A percentile compares a stretch with the other conserved stretches of the same genome.
phyloP scores from a whole-genome alignment of 495 filamentous ascomycete genomes.

The Lasiosphaeria miniovina region DNA sequence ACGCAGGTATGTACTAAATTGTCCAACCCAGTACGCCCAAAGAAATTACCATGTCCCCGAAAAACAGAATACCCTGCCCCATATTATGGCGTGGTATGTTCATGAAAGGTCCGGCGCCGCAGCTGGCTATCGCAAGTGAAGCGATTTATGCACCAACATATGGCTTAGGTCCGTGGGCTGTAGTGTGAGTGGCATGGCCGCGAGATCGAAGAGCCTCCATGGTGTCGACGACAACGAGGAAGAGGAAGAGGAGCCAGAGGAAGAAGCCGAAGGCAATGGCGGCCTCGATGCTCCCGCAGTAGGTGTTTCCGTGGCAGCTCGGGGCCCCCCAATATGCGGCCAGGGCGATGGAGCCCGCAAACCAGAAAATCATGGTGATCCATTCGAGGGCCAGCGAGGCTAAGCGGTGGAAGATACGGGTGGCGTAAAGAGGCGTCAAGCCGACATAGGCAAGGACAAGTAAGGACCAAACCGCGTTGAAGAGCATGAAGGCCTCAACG shows the following conservation, averaged over 20 bases:
- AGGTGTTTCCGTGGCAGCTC: slow-evolving; percentile 25
- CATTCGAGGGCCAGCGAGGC: slow-evolving; percentile 62
- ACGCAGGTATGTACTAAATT: too few relatives aligned
- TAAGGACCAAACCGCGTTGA: slow-evolving; percentile 68
- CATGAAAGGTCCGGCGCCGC: too few relatives aligned
- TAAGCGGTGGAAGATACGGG: slow-evolving; percentile 55
- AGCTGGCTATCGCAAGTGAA: neutral
- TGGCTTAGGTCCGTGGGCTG: slow-evolving; percentile 24
- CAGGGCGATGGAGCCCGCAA: slow-evolving; percentile 74
- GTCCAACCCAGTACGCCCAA: too few relatives aligned
- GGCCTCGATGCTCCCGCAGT: slow-evolving; percentile 42
- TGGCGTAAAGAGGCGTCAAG: slow-evolving; percentile 58
- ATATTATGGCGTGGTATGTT: too few relatives aligned
- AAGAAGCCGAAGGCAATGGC: slow-evolving; percentile 49
- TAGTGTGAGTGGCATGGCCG: slow-evolving; percentile 21
- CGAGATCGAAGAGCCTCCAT: slow-evolving; percentile 34
- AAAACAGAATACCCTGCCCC: too few relatives aligned
- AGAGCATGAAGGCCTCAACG: slow-evolving; percentile 68
- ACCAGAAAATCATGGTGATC: slow-evolving; percentile 85
- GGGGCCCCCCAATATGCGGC: slow-evolving; percentile 56
- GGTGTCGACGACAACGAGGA: slow-evolving; percentile 36
- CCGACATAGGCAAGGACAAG: slow-evolving; percentile 65
- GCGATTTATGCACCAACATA: slow-evolving; percentile 30
- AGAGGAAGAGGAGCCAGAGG: slow-evolving; percentile 41
- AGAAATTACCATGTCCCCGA: too few relatives aligned